Evolutionary conservation across 2,329 filamentous ascomycete genomes (phyloP).

Genomic region (Cadophora luteo-olivacea): DNA sequence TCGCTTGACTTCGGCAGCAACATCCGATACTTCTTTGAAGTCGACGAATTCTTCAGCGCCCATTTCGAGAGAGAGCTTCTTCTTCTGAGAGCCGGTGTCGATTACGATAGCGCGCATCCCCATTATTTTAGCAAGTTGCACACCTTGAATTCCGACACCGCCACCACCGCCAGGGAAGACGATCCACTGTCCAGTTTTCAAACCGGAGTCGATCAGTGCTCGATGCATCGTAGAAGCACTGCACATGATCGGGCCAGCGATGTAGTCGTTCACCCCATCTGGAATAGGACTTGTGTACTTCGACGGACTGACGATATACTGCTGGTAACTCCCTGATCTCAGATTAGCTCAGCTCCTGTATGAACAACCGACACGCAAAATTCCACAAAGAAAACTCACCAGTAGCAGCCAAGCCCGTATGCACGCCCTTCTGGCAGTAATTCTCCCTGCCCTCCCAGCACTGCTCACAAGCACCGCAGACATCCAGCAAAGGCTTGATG

Average conservation of each 20-base stretch:
- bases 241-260: constrained; percentile 68
- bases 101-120: constrained; percentile 38
- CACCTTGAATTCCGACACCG: constrained; percentile 40
- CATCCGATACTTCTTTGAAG: constrained; percentile 33
- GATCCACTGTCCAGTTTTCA: constrained; percentile 40
- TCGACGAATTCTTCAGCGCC: constrained; percentile 40
- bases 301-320: constrained; percentile 63
- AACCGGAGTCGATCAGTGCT: constrained; percentile 54
- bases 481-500: constrained; percentile 57
- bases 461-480: constrained; percentile 56
- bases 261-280: constrained; percentile 58
- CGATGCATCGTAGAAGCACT: constrained; percentile 63
- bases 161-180: constrained; percentile 38
- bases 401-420: constrained; percentile 52
- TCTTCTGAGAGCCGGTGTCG: constrained; percentile 36
- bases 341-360: neutral
- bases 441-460: constrained; percentile 60
- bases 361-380: neutral
- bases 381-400: constrained; percentile 31
- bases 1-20: constrained; percentile 32
- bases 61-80: constrained; percentile 33
- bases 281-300: constrained; percentile 54
- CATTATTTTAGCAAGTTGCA: constrained; percentile 40
- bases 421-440: constrained; percentile 54
- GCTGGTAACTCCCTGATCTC: constrained; percentile 58